phyloP scores from a whole-genome alignment of 495 filamentous ascomycete genomes.

The Hypoxylon perforatum region DNA sequence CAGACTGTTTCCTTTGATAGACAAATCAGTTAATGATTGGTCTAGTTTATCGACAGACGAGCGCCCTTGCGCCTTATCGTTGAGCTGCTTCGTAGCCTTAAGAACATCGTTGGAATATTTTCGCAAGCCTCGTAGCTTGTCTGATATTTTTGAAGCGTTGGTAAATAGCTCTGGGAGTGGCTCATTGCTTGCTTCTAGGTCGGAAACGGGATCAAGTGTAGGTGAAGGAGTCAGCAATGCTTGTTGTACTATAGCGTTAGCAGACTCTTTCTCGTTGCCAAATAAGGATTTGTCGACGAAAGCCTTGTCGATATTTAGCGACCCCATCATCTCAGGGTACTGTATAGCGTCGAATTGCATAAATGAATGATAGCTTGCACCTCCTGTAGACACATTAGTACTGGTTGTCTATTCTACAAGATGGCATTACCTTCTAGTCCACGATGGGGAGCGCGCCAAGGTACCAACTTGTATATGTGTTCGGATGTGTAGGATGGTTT shows the following conservation, averaged over 20 bases:
- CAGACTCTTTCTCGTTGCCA: conserved; percentile 50
- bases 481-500: conserved; percentile 66
- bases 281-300: conserved; percentile 58
- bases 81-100: conserved; percentile 16
- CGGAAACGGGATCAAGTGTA: conserved; percentile 40
- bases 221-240: conserved; percentile 40
- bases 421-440: conserved; percentile 54
- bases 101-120: conserved; percentile 38
- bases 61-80: conserved; percentile 8
- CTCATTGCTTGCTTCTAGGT: conserved; percentile 36
- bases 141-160: conserved; percentile 49
- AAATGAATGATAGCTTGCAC: conserved; percentile 54
- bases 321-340: conserved; percentile 54
- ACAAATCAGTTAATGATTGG: conserved; percentile 8
- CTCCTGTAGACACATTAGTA: conserved; percentile 48
- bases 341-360: conserved; percentile 59
- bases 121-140: conserved; percentile 53
- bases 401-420: background rate
- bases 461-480: conserved; percentile 60
- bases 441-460: conserved; percentile 58
- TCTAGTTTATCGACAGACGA: conserved; percentile 10
- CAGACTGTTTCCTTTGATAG: conserved; percentile 23
- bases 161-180: conserved; percentile 43
- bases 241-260: conserved; percentile 48
- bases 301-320: conserved; percentile 55